Base-by-base conservation (phyloP, 148 eudicot species). In the Vaccinium corymbosum region DNA sequence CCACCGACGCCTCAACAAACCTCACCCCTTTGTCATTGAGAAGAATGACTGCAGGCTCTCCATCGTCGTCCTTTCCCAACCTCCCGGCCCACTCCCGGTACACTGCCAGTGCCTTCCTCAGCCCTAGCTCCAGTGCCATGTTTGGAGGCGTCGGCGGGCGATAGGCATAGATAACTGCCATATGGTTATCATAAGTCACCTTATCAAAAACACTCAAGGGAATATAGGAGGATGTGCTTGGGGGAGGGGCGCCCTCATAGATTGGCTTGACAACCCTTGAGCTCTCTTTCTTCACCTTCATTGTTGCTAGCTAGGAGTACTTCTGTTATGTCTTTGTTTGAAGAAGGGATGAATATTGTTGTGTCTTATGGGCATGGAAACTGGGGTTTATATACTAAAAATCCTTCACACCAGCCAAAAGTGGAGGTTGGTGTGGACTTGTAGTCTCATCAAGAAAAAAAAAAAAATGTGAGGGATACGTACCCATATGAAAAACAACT, bases 121-220 rank as follows among this genome's bases (percentile, higher is more conserved):
- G 91, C 78, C 91, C 91, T 0, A 79, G 14, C 83, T 88, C 86
- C 6, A 89, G 9, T 52, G 71, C 52, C 3, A 70, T 50, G 17
- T 84, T 89, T 9, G 86, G 38, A 3, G 88, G 90, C 22, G 87
- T 88, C 6, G 90, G 91, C 0, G 88, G 87, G 1, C 80, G 73
- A 66, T 89, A 89, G 29, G 90, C 88, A 52, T 81, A 89, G 13
- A 89, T 87, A 11, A 89, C 59, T 4, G 87, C 90, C 32, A 86
- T 72, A 14, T 89, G 90, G 72, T 81, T 74, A 38, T 89, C 66
- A 61, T 77, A 81, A 13, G 79, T 82, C 22, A 84, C 83, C 84
- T 84, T 89, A 71, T 89, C 91, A 68, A 89, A 89, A 22, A 89
- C 87, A 38, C 85, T 87, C 13, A 89, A 57, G 16, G 89, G 88